Base-by-base conservation (phyloP, 2,329 filamentous ascomycete genomes). In the Aplosporella prunicola region DNA sequence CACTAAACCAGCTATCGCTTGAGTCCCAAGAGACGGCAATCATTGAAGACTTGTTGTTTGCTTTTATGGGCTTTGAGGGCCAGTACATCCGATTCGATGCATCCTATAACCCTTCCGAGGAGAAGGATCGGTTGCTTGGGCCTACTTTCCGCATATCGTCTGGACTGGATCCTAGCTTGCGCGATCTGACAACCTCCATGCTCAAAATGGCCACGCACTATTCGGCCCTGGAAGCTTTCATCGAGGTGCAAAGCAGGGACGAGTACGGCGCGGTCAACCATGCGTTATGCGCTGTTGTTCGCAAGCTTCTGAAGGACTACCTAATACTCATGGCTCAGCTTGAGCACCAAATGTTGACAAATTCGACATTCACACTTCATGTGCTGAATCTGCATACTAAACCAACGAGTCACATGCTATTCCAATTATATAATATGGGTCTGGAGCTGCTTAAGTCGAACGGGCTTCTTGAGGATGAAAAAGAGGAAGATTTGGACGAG, bases 41-140 rank as follows among this genome's bases (percentile, higher is more conserved):
- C 31, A 69, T 96, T 28, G 88, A 95, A 49, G 91, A 98, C 51
- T 63, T 98, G 11, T 63, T 96, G 23, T 95, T 89, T 55, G 87
- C 93, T 5, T 93, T 96, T 51, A 95, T 98, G 88, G 91, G 91
- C 16, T 94, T 87, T 46, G 91, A 98, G 61, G 91, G 91, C n/a
- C 87, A 94, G 58, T 96, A 96, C 56, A 83, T 98, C 44, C 82
- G 85, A 39, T 96, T 86, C 55, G 74, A 74, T 41, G 82, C 85
- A 47, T 74, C 75, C 7, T 96, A 93, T 57, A 80, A 94, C 48
- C 86, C 88, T 0, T 66, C 72, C 3, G 78, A 85, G 35, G 91
- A 98, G 63, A 85, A 89, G 51, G 86, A 93, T 52, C 78, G 88
- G 10, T 67, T 98, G 33, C 73, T 80, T 5, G 91, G 91, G 0